Base-by-base conservation (phyloP, 2,329 filamentous ascomycete species). In the Colletotrichum filicis region DNA sequence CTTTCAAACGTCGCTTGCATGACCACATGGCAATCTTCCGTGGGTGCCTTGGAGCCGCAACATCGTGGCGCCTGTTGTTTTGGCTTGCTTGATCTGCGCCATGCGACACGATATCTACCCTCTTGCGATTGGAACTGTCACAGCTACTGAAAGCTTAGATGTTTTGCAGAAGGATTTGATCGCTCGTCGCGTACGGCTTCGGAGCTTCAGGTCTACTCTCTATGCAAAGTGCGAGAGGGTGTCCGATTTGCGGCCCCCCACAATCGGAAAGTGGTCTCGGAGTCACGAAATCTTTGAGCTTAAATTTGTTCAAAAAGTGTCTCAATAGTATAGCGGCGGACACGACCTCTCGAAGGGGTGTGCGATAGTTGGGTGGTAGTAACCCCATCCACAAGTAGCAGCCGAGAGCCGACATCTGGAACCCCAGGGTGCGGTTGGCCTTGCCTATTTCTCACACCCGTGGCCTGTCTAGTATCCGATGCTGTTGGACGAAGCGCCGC, bases 61-160 rank as follows among this genome's bases (percentile, higher is more conserved):
- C 12, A 59, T 55, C 30, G 46, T 58, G n/a, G 42, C 32, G n/a
- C 59, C 26, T 49, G 14, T 14, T 35, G 70, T 70, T 73, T 73
- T 61, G 66, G 56, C 60, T 37, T 65, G 70, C 70, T 28, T 70
- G 60, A 70, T 73, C 68, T 68, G 58, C 68, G 49, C 57, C 57
- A 52, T 71, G 64, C 63, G 57, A 71, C n/a, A 61, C 64, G 22
- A 35, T 37, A 56, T 57, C 58, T 62, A 28, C 19, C 32, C 64
- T 63, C 35, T 42, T 53, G 24, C 61, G 58, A 26, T 49, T 37
- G 12, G 49, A 42, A 37, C 37, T 19, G 69, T 68, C 35, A 61
- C 64, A 19, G 22, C 24, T 28, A 3, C 14, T 9, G 22, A 63
- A 68, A 62, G 64, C 35, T 56, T 30, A 60, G n/a, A 30, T 26